Evolutionary conservation across 768 basidiomycete species (phyloP), one percentile per base, ranked within the genome.

Genomic region (Suillus lakei): DNA sequence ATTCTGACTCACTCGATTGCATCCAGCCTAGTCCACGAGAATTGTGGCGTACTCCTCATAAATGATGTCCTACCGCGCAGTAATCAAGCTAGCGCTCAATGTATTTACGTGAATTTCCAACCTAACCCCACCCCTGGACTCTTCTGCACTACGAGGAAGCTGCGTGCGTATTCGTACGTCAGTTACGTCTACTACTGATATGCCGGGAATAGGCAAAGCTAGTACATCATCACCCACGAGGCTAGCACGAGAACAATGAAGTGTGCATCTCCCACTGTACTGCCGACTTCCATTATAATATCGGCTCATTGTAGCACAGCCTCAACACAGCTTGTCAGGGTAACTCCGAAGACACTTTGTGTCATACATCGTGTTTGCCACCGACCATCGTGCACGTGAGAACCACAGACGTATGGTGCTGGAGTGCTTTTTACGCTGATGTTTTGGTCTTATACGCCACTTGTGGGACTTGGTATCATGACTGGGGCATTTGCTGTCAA

Each of bases 371-470:
- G 39, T 15, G 13, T 39, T 39, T 39, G 39, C 15, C 39, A 39
- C n/a, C n/a, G n/a, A n/a, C n/a, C n/a, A n/a, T n/a, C n/a, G n/a
- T n/a, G n/a, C n/a, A n/a, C n/a, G n/a, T 39, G 38, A 39, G 38
- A 13, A 39, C 38, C 38, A 39, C n/a, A n/a, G n/a, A n/a, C n/a
- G n/a, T n/a, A n/a, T n/a, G n/a, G n/a, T n/a, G n/a, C n/a, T n/a
- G n/a, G n/a, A n/a, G 4, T 4, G 39, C 39, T 39, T 39, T 39
- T 39, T 15, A 15, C 13, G 4, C 13, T 39, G 39, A 39, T 39
- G 39, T 39, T 72, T 41, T 79, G 78, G 78, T 79, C 78, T 30
- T 79, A 78, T 64, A 69, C 72, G 15, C 78, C 78, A 39, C 71
- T 79, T 58, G 70, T 70, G 3, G 71, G 70, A 41, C 63, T 75